These are phyloP conservation scores for Didymella sp. DNA, from an alignment of 2,329 filamentous ascomycete genomes.

Conservation along the genomic window DNA sequence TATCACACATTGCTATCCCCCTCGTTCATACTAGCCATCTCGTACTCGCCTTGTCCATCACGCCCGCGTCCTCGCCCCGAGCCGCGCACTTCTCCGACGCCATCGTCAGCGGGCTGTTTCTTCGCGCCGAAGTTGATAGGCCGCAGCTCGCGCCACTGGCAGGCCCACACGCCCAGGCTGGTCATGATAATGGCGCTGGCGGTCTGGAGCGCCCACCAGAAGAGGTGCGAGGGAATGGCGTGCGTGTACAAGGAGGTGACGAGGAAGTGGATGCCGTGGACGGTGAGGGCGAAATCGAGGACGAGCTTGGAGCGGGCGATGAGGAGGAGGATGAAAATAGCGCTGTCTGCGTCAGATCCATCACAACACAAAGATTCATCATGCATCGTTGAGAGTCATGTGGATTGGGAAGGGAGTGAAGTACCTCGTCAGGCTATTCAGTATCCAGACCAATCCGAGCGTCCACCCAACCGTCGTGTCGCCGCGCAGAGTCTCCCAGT, in stretches of 20 bases:
- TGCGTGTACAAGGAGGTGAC: slow-evolving; percentile 80
- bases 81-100: slow-evolving; percentile 50
- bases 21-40: slow-evolving; percentile 44
- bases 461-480: slow-evolving; percentile 76
- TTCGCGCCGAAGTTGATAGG: slow-evolving; percentile 79
- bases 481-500: slow-evolving; percentile 68
- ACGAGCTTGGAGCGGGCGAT: slow-evolving; percentile 92
- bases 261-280: slow-evolving; percentile 83
- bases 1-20: slow-evolving; percentile 42
- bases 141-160: slow-evolving; percentile 84
- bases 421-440: slow-evolving; percentile 70
- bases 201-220: slow-evolving; percentile 83
- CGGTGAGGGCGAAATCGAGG: slow-evolving; percentile 89
- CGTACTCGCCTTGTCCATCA: slow-evolving; percentile 51
- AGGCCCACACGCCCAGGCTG: slow-evolving; percentile 84
- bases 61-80: slow-evolving; percentile 56
- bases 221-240: slow-evolving; percentile 74
- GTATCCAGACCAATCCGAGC: slow-evolving; percentile 70
- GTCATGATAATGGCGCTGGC: slow-evolving; percentile 69
- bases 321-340: slow-evolving; percentile 81
- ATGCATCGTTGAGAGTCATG: no score
- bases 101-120: slow-evolving; percentile 47
- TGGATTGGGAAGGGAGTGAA: no score
- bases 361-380: no score
- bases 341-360: slow-evolving; percentile 59